Base-by-base conservation (phyloP, 805 yeast species). In the Yarrowia sp. region DNA sequence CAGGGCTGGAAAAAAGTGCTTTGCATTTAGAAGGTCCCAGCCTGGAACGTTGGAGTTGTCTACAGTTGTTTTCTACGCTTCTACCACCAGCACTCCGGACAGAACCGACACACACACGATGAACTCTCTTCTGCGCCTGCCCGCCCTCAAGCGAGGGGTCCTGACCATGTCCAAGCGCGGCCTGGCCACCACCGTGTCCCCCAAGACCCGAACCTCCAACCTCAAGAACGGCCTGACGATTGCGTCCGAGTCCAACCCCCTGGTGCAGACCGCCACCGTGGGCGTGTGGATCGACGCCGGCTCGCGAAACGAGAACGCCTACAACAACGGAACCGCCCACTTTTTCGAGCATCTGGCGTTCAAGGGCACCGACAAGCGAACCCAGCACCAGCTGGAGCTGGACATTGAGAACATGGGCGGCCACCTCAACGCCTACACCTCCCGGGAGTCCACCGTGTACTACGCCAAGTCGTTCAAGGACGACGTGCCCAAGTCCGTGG, bases 281-380 rank as follows among this genome's bases (percentile, higher is more conserved):
- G 99, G 98, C 2, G 94, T 95, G 67, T 96, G 97, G 94, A 92
- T 95, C 70, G 97, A 95, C 79, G 97, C 99, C 47, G 99, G 99
- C 2, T 93, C 98, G 3, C 84, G 99, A 70, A 98, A 98, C 3
- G 99, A 95, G 79, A 89, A 87, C 74, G 82, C 82, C 55, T 86
- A 90, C 74, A 84, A 84, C 75, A 92, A 92, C 73, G 99, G 99
- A 58, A 93, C 98, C 9, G 99, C 99, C 0, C 99, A 95, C 79
- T 95, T 95, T 76, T 80, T 95, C 68, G 99, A 95, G 79, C 99
- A 95, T 79, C 82, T 95, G 75, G 96, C 98, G 10, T 95, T 95
- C 82, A 95, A 95, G 77, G 99, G 99, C 30, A 95, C 99, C 14
- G 78, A 83, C 66, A 83, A 83, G 68, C 85, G 99, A 76, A 80